phyloP scores from a whole-genome alignment of 441 rosid species.

The Populus hybrid region DNA sequence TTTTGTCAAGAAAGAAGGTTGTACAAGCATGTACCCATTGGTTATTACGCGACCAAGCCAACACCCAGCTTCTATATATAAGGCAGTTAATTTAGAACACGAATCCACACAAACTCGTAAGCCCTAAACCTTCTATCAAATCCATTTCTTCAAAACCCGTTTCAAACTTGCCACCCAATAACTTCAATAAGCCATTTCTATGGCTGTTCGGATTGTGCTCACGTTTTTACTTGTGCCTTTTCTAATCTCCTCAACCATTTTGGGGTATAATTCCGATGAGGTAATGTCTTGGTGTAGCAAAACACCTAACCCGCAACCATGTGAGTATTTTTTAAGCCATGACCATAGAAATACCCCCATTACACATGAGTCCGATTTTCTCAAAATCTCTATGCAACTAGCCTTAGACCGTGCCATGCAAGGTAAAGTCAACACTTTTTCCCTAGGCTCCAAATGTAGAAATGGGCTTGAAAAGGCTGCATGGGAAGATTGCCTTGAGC shows the following conservation, averaged over 20 bases:
- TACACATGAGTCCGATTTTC: slow-evolving; percentile 32
- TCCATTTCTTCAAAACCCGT: not conserved
- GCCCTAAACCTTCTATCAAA: not conserved
- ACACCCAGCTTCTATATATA: slow-evolving; percentile 34
- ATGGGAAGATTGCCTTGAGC: slow-evolving; percentile 74
- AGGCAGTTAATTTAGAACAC: slow-evolving; percentile 8
- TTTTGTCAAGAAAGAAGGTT: not conserved
- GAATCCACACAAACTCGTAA: slow-evolving; percentile 11
- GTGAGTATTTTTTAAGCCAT: slow-evolving; percentile 32
- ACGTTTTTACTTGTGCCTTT: slow-evolving; percentile 28
- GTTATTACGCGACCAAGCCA: not conserved
- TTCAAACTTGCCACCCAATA: not conserved
- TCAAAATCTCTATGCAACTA: slow-evolving; percentile 27
- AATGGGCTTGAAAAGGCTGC: slow-evolving; percentile 52
- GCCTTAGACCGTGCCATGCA: slow-evolving; percentile 35
- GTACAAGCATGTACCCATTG: not conserved
- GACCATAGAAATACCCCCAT: slow-evolving; percentile 13
- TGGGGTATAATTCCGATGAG: slow-evolving; percentile 34
- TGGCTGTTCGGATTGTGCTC: slow-evolving; percentile 30
- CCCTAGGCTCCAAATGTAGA: slow-evolving; percentile 39
- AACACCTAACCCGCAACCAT: slow-evolving; percentile 46
- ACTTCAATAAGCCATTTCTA: slow-evolving; percentile 15
- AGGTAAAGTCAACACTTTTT: slow-evolving; percentile 31
- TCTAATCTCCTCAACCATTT: slow-evolving; percentile 30
- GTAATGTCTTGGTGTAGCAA: slow-evolving; percentile 46